phyloP scores from a whole-genome alignment of 768 basidiomycete genomes.

The Candolleomyces aberdarensis region DNA sequence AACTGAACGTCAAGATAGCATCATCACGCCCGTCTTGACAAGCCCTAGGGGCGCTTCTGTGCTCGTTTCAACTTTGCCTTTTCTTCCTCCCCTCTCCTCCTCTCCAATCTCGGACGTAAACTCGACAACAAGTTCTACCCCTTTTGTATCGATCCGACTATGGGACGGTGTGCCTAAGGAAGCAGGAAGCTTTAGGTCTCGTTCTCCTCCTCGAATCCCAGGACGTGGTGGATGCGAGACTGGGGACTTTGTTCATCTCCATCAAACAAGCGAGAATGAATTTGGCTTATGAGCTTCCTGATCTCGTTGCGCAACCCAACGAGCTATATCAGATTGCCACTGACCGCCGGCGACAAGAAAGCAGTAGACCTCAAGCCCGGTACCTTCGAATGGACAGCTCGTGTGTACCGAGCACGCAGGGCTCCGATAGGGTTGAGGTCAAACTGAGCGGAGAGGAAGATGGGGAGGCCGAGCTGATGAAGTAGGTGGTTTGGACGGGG shows the following conservation, averaged over 20 bases:
- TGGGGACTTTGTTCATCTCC: conserved; percentile 72
- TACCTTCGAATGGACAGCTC: conserved; percentile 51
- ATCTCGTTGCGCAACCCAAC: too few species aligned
- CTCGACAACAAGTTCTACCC: too few species aligned
- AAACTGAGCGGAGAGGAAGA: conserved; percentile 34
- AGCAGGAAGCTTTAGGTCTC: conserved; percentile 34
- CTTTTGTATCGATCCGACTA: too few species aligned
- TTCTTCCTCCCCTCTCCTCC: too few species aligned
- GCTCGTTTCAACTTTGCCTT: too few species aligned
- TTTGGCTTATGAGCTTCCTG: conserved; percentile 39
- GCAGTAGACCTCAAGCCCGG: conserved; percentile 1
- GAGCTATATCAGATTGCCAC: too few species aligned
- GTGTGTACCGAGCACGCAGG: conserved; percentile 48
- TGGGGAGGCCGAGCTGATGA: conserved; percentile 34
- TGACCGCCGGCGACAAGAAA: not conserved
- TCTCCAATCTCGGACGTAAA: too few species aligned
- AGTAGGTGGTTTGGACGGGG: too few species aligned
- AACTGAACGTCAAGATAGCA: conserved; percentile 22
- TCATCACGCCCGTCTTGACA: conserved; percentile 53
- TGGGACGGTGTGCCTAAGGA: conserved; percentile 31
- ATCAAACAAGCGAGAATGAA: conserved; percentile 59
- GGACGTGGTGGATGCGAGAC: conserved; percentile 41
- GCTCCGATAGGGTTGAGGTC: conserved; percentile 45
- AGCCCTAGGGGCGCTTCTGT: too few species aligned
- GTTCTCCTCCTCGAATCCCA: conserved; percentile 33